Conservation (phyloP, 1,284 basidiomycete species). For the Trametes hirsuta region DNA sequence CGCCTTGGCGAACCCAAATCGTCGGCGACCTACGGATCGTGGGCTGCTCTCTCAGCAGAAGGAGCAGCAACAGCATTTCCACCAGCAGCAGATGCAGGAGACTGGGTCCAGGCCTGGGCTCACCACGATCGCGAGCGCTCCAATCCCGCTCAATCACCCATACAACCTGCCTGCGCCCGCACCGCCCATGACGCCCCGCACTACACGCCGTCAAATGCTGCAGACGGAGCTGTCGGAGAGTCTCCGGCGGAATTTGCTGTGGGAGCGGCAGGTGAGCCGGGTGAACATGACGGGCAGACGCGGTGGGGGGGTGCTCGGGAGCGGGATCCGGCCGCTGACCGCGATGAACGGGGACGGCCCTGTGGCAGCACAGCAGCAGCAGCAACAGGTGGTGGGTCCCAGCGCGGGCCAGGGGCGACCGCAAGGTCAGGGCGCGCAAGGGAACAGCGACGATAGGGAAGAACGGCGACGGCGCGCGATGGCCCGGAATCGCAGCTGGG, state of each 20-base stretch:
- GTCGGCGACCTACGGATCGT: slow-evolving; percentile 36
- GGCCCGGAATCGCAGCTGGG: slow-evolving; percentile 69
- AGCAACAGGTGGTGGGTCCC: slow-evolving; percentile 7
- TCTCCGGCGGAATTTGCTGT: slow-evolving; percentile 79
- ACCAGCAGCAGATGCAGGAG: slow-evolving; percentile 11
- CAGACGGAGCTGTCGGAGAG: slow-evolving; percentile 86
- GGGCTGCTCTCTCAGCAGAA: slow-evolving; percentile 24
- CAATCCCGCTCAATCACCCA: slow-evolving; percentile 68
- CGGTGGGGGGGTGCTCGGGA: slow-evolving; percentile 35
- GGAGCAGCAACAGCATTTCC: slow-evolving; percentile 6
- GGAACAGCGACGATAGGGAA: slow-evolving; percentile 37
- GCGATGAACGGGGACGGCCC: slow-evolving; percentile 36
- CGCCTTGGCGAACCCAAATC: slow-evolving; percentile 48
- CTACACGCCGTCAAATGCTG: slow-evolving; percentile 84
- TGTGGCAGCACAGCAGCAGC: slow-evolving; percentile 34
- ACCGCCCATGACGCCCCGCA: slow-evolving; percentile 80
- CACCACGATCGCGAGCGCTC: slow-evolving; percentile 39
- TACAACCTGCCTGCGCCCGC: slow-evolving; percentile 74
- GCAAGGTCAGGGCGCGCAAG: slow-evolving; percentile 10
- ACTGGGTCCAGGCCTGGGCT: slow-evolving; percentile 26
- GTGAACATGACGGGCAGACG: slow-evolving; percentile 46
- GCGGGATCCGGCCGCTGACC: slow-evolving; percentile 47
- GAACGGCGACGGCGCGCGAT: slow-evolving; percentile 47
- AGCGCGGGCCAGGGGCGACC: slow-evolving; percentile 22
- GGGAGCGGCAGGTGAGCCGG: slow-evolving; percentile 78